These are phyloP conservation scores for Inga leiocalycina DNA, from an alignment of 306 rosid genomes.

Conservation along the genomic window DNA sequence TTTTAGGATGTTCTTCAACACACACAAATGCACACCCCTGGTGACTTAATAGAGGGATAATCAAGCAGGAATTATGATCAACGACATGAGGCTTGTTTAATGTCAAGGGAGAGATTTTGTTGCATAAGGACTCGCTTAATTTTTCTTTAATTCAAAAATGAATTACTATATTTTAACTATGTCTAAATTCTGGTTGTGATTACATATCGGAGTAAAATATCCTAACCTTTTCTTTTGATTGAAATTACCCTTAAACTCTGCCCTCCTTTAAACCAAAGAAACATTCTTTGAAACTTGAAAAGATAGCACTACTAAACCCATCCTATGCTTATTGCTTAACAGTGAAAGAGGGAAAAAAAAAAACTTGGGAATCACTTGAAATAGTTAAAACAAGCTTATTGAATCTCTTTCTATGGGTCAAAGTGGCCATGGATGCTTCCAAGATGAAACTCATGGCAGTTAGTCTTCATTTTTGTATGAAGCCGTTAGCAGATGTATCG, in stretches of 20 bases:
- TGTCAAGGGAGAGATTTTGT: conserved; percentile 18
- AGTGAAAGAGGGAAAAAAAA: too few species aligned
- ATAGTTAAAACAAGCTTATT: too few species aligned
- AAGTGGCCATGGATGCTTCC: too few species aligned
- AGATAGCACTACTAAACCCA: not conserved
- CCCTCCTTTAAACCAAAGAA: not conserved
- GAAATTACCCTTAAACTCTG: not conserved
- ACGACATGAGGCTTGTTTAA: not conserved
- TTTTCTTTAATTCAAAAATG: not conserved
- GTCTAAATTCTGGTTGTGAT: not conserved
- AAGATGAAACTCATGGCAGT: too few species aligned
- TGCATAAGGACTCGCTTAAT: not conserved
- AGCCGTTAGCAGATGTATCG: too few species aligned
- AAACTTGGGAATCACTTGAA: too few species aligned
- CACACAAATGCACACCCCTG: conserved; percentile 1
- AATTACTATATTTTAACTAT: not conserved
- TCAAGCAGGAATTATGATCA: conserved; percentile 15
- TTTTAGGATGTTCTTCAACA: too few species aligned
- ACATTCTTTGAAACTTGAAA: not conserved
- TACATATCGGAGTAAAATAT: not conserved
- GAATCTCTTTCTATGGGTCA: too few species aligned
- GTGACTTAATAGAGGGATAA: conserved; percentile 13
- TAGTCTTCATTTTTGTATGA: too few species aligned
- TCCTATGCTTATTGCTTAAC: not conserved
- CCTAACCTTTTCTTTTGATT: not conserved